These are phyloP conservation scores for Globisporangium barbulae DNA, from an alignment of 352 stramenopile species.

Conservation along the genomic window DNA sequence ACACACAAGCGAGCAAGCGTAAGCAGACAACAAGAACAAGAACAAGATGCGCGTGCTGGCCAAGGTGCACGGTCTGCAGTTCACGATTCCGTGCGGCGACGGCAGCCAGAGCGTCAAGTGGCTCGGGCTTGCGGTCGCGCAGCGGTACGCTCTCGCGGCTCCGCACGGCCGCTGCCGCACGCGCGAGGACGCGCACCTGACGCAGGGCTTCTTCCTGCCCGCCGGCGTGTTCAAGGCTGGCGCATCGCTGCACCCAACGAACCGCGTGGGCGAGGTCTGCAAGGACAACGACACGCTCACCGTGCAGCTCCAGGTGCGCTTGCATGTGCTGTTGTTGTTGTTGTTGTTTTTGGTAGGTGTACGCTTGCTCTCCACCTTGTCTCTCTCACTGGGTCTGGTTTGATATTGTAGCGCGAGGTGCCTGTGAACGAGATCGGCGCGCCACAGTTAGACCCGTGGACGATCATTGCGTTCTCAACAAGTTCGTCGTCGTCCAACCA, in stretches of 20 bases:
- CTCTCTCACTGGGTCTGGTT: neutral
- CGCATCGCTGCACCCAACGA: slow-evolving; percentile 41
- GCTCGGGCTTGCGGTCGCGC: slow-evolving; percentile 75
- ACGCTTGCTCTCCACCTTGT: neutral
- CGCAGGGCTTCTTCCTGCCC: slow-evolving; percentile 80
- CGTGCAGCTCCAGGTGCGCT: slow-evolving; percentile 58
- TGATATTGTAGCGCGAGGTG: slow-evolving; percentile 56
- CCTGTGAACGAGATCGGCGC: slow-evolving; percentile 80
- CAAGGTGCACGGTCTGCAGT: slow-evolving; percentile 66
- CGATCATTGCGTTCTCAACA: slow-evolving; percentile 51
- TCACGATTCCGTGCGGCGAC: slow-evolving; percentile 75
- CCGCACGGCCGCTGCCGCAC: slow-evolving; percentile 72
- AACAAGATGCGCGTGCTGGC: slow-evolving; percentile 56
- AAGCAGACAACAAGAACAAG: neutral
- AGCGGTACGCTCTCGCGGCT: slow-evolving; percentile 65
- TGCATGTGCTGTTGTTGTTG: neutral
- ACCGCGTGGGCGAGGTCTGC: slow-evolving; percentile 55
- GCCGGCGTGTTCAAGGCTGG: slow-evolving; percentile 48
- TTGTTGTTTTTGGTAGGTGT: neutral
- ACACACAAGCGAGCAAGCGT: neutral
- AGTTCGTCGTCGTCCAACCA: neutral
- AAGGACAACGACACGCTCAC: slow-evolving; percentile 71
- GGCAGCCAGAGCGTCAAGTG: slow-evolving; percentile 76
- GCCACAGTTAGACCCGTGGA: slow-evolving; percentile 63
- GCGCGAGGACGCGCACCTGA: slow-evolving; percentile 69